Percentiles rank a stretch among this genome's conserved stretches.
These are phyloP conservation scores for Petrea volubilis DNA, from an alignment of 257 asterid species.

Conservation along the genomic window DNA sequence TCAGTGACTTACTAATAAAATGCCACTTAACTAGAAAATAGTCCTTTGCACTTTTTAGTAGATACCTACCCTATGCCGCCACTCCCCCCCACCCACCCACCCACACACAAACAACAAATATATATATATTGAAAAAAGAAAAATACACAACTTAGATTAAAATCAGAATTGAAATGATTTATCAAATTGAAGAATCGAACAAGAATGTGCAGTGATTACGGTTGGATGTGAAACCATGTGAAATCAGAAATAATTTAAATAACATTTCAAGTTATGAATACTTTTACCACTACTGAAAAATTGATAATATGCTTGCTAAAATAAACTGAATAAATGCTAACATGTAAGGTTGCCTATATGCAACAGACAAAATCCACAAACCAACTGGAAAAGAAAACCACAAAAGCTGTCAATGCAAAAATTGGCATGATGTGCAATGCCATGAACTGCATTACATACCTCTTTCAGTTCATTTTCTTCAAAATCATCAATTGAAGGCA, in stretches of 20 bases:
- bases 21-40: neutral
- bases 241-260: neutral
- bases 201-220: neutral
- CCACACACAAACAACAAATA: no score
- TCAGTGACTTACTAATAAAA: neutral
- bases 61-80: no score
- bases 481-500: slow-evolving; percentile 75
- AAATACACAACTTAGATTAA: neutral
- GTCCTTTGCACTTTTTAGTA: neutral
- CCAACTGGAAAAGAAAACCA: neutral
- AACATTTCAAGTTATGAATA: neutral
- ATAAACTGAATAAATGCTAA: neutral
- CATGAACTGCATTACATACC: slow-evolving; percentile 42
- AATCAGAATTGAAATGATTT: neutral
- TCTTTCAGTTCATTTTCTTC: slow-evolving; percentile 81
- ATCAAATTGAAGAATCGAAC: neutral
- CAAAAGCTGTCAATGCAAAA: neutral
- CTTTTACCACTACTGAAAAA: neutral
- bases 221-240: neutral
- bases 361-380: slow-evolving; percentile 11
- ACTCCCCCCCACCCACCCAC: no score
- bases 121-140: no score
- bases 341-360: neutral
- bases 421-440: neutral
- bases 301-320: neutral